A percentile compares a stretch with the other conserved stretches of the same genome.
phyloP scores from a whole-genome alignment of 805 yeast genomes.

The Metschnikowia kunwiensis region DNA sequence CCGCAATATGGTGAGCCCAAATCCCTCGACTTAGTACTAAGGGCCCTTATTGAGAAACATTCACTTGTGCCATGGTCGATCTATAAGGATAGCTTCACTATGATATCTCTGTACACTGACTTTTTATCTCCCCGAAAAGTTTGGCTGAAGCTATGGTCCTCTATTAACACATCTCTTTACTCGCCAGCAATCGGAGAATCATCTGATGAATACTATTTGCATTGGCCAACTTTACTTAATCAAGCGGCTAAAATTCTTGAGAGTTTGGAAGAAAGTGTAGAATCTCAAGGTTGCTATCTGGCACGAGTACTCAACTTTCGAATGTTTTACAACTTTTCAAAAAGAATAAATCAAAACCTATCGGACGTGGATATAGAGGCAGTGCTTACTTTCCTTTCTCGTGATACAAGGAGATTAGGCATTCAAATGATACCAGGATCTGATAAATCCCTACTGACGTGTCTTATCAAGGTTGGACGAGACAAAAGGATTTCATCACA shows the following conservation, averaged over 20 bases:
- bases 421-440: background rate
- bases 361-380: slow-evolving; percentile 26
- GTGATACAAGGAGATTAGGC: slow-evolving; percentile 22
- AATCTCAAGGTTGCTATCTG: slow-evolving; percentile 16
- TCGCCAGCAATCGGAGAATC: background rate
- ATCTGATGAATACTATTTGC: slow-evolving; percentile 24
- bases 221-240: slow-evolving; percentile 20
- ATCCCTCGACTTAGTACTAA: slow-evolving; percentile 23
- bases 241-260: slow-evolving; percentile 4
- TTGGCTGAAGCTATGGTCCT: slow-evolving; percentile 5
- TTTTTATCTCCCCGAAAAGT: slow-evolving; percentile 13
- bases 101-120: slow-evolving; percentile 4
- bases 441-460: slow-evolving; percentile 10
- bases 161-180: slow-evolving; percentile 1
- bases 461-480: slow-evolving; percentile 21
- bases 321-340: slow-evolving; percentile 12
- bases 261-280: slow-evolving; percentile 5
- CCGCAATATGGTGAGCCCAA: slow-evolving; percentile 30
- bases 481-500: slow-evolving; percentile 21
- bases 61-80: slow-evolving; percentile 16
- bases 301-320: slow-evolving; percentile 16
- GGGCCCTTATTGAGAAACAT: slow-evolving; percentile 22
- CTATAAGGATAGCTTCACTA: slow-evolving; percentile 4
- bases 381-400: slow-evolving; percentile 25
- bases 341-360: slow-evolving; percentile 9